phyloP scores from a whole-genome alignment of 116 monocot species.

The Cymodocea nodosa region DNA sequence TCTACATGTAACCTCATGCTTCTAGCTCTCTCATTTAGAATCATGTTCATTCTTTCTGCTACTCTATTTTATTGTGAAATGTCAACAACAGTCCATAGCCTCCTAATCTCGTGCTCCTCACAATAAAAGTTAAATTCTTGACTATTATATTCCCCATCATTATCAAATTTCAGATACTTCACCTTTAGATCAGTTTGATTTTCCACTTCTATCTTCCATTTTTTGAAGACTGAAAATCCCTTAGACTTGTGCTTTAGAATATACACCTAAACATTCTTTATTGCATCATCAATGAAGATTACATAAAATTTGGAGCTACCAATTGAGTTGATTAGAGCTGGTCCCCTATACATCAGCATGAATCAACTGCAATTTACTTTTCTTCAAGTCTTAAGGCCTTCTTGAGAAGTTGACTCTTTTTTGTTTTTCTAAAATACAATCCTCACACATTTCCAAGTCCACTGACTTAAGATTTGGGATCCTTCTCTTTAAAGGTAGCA shows the following conservation, averaged over 20 bases:
- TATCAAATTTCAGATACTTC: no score
- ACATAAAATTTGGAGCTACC: not conserved
- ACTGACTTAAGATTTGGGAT: no score
- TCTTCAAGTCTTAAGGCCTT: not conserved
- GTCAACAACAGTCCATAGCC: not conserved
- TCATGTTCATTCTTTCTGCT: no score
- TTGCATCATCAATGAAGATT: conserved; percentile 1
- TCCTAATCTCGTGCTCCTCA: not conserved
- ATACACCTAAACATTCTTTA: not conserved
- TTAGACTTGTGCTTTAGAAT: conserved; percentile 4
- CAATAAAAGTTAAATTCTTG: not conserved
- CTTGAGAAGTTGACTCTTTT: no score
- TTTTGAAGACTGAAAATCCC: not conserved
- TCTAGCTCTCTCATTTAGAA: no score
- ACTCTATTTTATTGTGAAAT: not conserved
- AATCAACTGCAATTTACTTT: not conserved
- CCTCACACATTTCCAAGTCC: no score
- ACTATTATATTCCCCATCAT: no score
- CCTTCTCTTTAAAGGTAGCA: no score
- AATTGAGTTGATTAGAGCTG: not conserved
- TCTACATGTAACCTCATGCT: no score
- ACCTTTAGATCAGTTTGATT: no score
- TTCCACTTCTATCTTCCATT: no score
- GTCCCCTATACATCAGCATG: conserved; percentile 3
- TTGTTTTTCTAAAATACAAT: no score